phyloP scores from a whole-genome alignment of 805 yeast species.

The Spathaspora girioi region DNA sequence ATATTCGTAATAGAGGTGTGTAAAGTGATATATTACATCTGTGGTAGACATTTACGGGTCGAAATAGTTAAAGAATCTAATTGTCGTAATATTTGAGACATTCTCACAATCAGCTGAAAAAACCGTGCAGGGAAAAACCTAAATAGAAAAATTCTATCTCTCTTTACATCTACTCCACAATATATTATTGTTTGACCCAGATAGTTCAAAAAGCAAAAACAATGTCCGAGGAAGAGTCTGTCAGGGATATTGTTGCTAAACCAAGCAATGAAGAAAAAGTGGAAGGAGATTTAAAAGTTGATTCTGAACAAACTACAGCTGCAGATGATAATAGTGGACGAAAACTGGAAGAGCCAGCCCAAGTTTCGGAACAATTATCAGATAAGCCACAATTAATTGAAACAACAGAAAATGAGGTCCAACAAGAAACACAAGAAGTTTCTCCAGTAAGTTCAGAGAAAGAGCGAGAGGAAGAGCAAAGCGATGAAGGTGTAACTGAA shows the following conservation, averaged over 20 bases:
- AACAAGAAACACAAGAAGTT: not conserved
- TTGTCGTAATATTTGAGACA: not conserved
- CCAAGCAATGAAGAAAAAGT: not conserved
- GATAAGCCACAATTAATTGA: not conserved
- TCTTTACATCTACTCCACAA: not conserved
- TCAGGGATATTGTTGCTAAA: not conserved
- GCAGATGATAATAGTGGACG: not conserved
- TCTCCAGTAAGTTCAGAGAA: not conserved
- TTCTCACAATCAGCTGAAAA: not conserved
- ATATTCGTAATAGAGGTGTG: no score
- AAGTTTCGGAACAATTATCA: not conserved
- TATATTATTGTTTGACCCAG: not conserved
- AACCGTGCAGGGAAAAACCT: not conserved
- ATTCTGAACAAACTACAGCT: not conserved
- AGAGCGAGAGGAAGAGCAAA: not conserved
- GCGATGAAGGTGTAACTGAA: not conserved
- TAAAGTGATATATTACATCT: no score
- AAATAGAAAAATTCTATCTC: not conserved
- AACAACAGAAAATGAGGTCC: not conserved
- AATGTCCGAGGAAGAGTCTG: conserved; percentile 1
- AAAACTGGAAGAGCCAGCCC: not conserved
- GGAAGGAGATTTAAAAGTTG: not conserved
- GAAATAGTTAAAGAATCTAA: no score
- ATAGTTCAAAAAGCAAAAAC: not conserved
- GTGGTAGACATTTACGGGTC: no score